Base-by-base conservation (phyloP, 371 early-diverging fungal species). In the Haplosporangium sp. region DNA sequence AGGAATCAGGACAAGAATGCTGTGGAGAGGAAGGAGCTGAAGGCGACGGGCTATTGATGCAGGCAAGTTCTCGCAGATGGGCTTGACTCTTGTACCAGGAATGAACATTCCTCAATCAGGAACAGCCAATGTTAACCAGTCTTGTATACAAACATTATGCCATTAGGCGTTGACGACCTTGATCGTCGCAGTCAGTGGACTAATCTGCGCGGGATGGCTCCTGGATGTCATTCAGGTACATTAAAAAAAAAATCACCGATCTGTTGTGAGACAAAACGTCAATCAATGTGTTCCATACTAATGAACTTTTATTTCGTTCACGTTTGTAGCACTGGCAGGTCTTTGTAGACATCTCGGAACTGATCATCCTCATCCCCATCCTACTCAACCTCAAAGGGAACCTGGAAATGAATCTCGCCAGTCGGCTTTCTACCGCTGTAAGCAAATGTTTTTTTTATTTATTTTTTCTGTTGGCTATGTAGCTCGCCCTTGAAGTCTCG, bases 381-480 rank as follows among this genome's bases (percentile, higher is more conserved):
- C 76, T 95, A 40, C 77, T 94, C 51, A 94, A 94, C 70, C 83
- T 95, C 29, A 96, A 95, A 69, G 95, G 96, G 69, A 96, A 95
- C 80, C 85, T 95, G 40, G 95, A 95, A 83, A 92, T 94, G 89
- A 96, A 94, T 70, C 85, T 95, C 61, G 91, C 94, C 8, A 90
- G 95, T 23, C 84, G 96, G 13, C 82, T 95, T 23, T 92, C 94
- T 2, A 95, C 96, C 5, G 88, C 89, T 45, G 91, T 91, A 84
- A 85, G 79, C 29, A 29, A 29, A 29, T 4, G 29, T 4, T 29
- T 61, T 12, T 7, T 18, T 12, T 18, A n/a, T n/a, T n/a, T n/a
- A n/a, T 14, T 36, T 7, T 23, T 38, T 16, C n/a, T 9, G 5
- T 21, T 20, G n/a, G n/a, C n/a, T n/a, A 29, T 46, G 6, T 18